Evolutionary conservation across 139 green algal genomes (phyloP), one percentile per base, ranked within the genome.

Genomic region (Chlamydomonas incerta): DNA sequence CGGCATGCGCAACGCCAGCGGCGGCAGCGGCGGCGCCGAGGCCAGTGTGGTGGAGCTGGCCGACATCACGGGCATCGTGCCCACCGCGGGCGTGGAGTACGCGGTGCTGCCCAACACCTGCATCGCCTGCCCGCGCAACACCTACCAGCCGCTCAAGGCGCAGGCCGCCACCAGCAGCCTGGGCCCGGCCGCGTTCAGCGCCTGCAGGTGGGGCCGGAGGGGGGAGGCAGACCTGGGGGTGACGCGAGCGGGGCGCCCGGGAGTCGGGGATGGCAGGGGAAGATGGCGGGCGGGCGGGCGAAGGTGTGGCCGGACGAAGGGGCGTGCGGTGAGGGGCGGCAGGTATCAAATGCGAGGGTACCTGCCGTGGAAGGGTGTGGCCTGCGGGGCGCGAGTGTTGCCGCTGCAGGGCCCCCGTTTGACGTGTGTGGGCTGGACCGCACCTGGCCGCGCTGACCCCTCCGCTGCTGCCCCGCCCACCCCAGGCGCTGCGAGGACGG

Each of bases 401-500:
- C 52, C 11, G 52, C 15, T 23, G 13, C 52, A 58, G 13, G 52
- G 52, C 52, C 15, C 15, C 52, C 11, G 52, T 58, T 58, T 24
- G 21, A 24, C 20, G 21, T 62, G 4, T 28, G 15, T 11, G 15
- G 52, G 11, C 52, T 58, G 11, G 52, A 15, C 69, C 65, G 21
- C 65, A 71, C 4, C n/a, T 37, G 13, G 10, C 41, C 14, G 1
- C 11, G 10, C 41, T 13, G 35, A 0, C 13, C 8, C 3, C 24
- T 37, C 9, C 4, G 4, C 37, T 13, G 0, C 41, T 13, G 28
- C 21, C 33, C 6, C 33, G 55, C 33, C 2, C 41, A 8, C 41
- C 37, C 55, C 80, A 85, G 80, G 68, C 80, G 80, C 55, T 86
- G 80, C 55, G 62, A 74, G 65, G 80, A 86, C 46, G 80, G 80